Evolutionary conservation across 2,329 filamentous ascomycete genomes (phyloP).

Genomic region (Alternaria infectoria): DNA sequence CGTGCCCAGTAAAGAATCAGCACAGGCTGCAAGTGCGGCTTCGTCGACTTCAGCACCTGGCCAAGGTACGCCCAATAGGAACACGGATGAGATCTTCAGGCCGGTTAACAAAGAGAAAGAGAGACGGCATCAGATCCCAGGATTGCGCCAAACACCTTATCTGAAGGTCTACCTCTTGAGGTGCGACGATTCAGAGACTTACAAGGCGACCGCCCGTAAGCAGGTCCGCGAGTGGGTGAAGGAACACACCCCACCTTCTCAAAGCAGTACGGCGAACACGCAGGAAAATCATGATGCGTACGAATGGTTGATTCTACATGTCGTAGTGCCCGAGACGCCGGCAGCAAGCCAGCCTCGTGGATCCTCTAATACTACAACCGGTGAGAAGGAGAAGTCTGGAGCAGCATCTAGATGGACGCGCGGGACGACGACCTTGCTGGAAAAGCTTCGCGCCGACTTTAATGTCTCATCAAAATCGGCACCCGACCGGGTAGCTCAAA

Average conservation of each 20-base stretch:
- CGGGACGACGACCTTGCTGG: constrained; percentile 80
- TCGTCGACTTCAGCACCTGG: constrained; percentile 26
- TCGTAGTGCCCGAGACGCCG: constrained; percentile 84
- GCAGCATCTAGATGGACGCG: constrained; percentile 76
- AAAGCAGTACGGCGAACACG: constrained; percentile 65
- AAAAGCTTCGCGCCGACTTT: constrained; percentile 90
- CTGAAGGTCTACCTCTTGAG: constrained; percentile 87
- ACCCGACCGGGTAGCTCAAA: constrained; percentile 81
- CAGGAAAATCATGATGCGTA: constrained; percentile 96
- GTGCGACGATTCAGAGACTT: constrained; percentile 94
- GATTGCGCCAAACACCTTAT: constrained; percentile 89
- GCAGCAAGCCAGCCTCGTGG: constrained; percentile 79
- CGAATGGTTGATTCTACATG: constrained; percentile 93
- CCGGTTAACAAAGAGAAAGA: constrained; percentile 50
- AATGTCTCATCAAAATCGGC: constrained; percentile 76
- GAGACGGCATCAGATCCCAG: constrained; percentile 92
- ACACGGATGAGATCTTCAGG: constrained; percentile 35
- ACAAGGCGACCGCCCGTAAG: constrained; percentile 80
- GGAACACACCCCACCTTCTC: constrained; percentile 64
- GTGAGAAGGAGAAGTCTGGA: constrained; percentile 69
- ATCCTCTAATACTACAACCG: constrained; percentile 56
- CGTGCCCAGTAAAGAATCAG: constrained; percentile 63
- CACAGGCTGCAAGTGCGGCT: constrained; percentile 39
- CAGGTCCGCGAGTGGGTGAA: constrained; percentile 93
- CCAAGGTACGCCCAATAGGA: constrained; percentile 25